A percentile compares a stretch with the other conserved stretches of the same genome.
phyloP scores from a whole-genome alignment of 2,329 filamentous ascomycete species.

The Diaporthe citriasiana region DNA sequence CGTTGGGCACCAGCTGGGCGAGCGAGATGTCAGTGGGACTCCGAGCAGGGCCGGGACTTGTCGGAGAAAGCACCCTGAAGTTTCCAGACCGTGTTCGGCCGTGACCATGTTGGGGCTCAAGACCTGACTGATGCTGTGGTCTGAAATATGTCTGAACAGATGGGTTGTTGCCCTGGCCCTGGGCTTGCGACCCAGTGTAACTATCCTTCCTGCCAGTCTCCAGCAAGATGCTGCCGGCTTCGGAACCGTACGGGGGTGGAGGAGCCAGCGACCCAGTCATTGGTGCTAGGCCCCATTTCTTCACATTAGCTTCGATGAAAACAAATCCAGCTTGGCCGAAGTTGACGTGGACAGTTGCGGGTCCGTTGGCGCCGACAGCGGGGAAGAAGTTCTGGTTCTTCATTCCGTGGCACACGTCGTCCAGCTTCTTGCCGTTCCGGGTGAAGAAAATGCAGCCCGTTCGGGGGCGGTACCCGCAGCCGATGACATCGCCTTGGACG shows the following conservation, averaged over 20 bases:
- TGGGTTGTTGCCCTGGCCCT: slow-evolving; percentile 59
- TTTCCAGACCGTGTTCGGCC: slow-evolving; percentile 81
- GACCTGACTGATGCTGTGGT: slow-evolving; percentile 55
- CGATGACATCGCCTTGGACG: slow-evolving; percentile 95
- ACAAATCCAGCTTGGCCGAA: slow-evolving; percentile 98
- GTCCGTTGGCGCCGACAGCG: slow-evolving; percentile 95
- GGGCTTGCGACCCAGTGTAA: slow-evolving; percentile 59
- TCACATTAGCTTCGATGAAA: slow-evolving; percentile 99
- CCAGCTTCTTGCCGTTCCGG: slow-evolving; percentile 95
- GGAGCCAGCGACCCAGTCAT: slow-evolving; percentile 96
- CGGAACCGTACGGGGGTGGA: slow-evolving; percentile 95
- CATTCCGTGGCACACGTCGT: slow-evolving; percentile 92
- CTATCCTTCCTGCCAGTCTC: slow-evolving; percentile 82
- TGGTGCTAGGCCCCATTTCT: slow-evolving; percentile 98
- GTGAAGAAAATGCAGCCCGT: slow-evolving; percentile 98
- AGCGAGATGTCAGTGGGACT: slow-evolving; percentile 97
- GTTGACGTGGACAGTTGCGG: slow-evolving; percentile 94
- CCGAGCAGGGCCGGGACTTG: slow-evolving; percentile 88
- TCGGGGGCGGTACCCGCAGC: slow-evolving; percentile 93
- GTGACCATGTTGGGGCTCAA: slow-evolving; percentile 71
- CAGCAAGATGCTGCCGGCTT: slow-evolving; percentile 95
- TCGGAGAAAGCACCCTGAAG: slow-evolving; percentile 80
- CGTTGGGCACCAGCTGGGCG: slow-evolving; percentile 81
- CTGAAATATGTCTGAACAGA: slow-evolving; percentile 60
- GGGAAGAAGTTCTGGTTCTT: slow-evolving; percentile 98